These are phyloP conservation scores for Lagerstroemia speciosa DNA, from an alignment of 345 rosid species.

Conservation along the genomic window DNA sequence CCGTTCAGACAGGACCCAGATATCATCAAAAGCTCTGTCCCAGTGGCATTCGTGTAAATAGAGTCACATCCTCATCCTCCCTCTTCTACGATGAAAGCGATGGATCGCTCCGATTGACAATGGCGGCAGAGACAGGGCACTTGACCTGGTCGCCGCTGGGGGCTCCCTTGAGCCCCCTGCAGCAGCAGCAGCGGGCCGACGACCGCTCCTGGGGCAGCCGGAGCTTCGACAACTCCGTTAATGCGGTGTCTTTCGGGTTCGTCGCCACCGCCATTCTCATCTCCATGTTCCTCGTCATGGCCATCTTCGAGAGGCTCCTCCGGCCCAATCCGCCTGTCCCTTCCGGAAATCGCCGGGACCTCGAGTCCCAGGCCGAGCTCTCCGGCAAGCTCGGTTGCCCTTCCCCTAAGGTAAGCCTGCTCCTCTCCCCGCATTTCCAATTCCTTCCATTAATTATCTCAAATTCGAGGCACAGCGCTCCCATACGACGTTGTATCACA, in stretches of 20 bases:
- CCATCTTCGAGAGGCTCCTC: slow-evolving; percentile 74
- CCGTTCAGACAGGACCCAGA: neutral
- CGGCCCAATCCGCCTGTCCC: slow-evolving; percentile 18
- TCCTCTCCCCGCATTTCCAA: neutral
- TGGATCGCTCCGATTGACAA: neutral
- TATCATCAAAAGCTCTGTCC: neutral
- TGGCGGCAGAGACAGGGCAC: neutral
- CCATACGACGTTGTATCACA: neutral
- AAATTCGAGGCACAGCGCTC: neutral
- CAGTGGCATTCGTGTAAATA: neutral
- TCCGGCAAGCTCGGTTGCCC: slow-evolving; percentile 57
- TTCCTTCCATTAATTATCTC: neutral
- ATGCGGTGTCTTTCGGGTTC: slow-evolving; percentile 88
- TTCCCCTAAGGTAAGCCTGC: slow-evolving; percentile 62
- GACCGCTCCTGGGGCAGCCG: slow-evolving; percentile 32
- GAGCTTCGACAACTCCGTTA: slow-evolving; percentile 62
- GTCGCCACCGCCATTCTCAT: slow-evolving; percentile 97
- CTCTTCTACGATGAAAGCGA: neutral
- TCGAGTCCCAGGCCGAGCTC: slow-evolving; percentile 45
- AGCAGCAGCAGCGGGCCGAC: slow-evolving; percentile 23
- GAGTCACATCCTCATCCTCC: neutral
- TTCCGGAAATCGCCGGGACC: slow-evolving; percentile 26
- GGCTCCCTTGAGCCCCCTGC: slow-evolving; percentile 42
- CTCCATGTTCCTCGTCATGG: slow-evolving; percentile 94
- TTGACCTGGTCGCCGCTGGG: slow-evolving; percentile 58